Evolutionary conservation across 2,329 filamentous ascomycete species (phyloP).

Genomic region (Sclerotinia nivalis): DNA sequence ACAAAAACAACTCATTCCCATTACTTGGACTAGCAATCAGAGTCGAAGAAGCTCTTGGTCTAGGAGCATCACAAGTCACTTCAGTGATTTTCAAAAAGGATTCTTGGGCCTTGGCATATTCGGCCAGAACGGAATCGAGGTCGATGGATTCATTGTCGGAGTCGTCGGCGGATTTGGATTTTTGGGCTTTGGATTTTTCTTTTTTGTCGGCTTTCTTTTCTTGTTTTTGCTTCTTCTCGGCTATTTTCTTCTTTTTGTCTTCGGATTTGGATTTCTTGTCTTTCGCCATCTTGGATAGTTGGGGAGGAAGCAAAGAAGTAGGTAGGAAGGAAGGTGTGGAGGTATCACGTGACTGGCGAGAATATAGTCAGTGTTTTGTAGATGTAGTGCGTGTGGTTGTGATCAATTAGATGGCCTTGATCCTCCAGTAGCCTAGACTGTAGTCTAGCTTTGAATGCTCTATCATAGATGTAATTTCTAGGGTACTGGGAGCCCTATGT

Average conservation of each 20-base stretch:
- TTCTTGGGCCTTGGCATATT: conserved; percentile 91
- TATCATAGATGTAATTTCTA: too few relatives aligned
- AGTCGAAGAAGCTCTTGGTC: conserved; percentile 75
- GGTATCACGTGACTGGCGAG: neutral
- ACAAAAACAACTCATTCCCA: conserved; percentile 84
- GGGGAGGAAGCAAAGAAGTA: too few relatives aligned
- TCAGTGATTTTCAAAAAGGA: conserved; percentile 94
- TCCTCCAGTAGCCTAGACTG: neutral
- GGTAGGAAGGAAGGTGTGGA: neutral
- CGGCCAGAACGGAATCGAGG: conserved; percentile 87
- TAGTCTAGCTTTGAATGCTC: too few relatives aligned
- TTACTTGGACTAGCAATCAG: conserved; percentile 84
- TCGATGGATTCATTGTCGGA: conserved; percentile 92
- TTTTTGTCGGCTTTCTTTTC: conserved; percentile 90
- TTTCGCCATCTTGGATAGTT: conserved; percentile 47
- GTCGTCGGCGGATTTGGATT: conserved; percentile 70
- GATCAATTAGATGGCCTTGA: neutral
- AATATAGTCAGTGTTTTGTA: neutral
- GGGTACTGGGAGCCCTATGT: neutral
- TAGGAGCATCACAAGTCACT: conserved; percentile 69
- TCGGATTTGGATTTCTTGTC: conserved; percentile 52
- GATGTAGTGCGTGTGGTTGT: neutral
- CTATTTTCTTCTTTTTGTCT: conserved; percentile 54
- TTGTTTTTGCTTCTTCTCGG: conserved; percentile 73
- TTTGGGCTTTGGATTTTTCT: conserved; percentile 67